Conservation (phyloP, 345 rosid genomes). For the Physaria fendleri region DNA sequence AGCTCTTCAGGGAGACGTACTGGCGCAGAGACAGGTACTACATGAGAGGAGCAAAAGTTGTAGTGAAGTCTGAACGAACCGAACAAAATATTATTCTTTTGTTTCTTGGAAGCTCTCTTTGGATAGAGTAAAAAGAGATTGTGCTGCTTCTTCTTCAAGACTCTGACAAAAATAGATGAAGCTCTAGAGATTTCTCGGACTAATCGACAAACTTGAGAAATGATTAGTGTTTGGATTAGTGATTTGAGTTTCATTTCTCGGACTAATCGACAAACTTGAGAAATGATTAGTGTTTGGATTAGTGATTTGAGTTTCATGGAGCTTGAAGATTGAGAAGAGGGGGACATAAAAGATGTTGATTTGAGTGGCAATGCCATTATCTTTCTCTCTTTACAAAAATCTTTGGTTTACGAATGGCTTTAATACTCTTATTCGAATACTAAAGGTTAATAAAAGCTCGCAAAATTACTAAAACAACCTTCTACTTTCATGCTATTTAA, state of each 20-base stretch:
- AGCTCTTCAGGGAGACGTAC: conserved; percentile 36
- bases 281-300: conserved; percentile 47
- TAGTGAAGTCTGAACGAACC: conserved; percentile 90
- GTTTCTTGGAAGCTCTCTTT: conserved; percentile 35
- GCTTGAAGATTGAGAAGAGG: conserved; percentile 29
- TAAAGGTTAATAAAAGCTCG: background rate
- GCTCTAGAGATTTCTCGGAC: conserved; percentile 49
- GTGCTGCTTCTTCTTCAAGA: conserved; percentile 44
- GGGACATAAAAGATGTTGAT: conserved; percentile 16
- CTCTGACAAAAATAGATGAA: conserved; percentile 40
- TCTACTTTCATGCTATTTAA: conserved; percentile 33
- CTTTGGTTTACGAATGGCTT: background rate
- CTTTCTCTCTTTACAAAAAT: background rate
- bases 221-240: conserved; percentile 48
- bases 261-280: conserved; percentile 46
- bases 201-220: conserved; percentile 49
- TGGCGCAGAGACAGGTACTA: conserved; percentile 49
- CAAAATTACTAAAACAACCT: conserved; percentile 33
- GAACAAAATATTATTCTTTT: conserved; percentile 44
- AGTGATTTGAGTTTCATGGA: conserved; percentile 55
- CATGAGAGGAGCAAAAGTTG: conserved; percentile 85
- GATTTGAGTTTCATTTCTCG: conserved; percentile 60
- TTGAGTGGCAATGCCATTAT: conserved; percentile 28
- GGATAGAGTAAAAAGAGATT: conserved; percentile 33
- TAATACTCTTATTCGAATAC: conserved; percentile 19